Evolutionary conservation across 2,329 filamentous ascomycete genomes (phyloP), one percentile per base, ranked within the genome.

Genomic region (Cytospora schulzeri): DNA sequence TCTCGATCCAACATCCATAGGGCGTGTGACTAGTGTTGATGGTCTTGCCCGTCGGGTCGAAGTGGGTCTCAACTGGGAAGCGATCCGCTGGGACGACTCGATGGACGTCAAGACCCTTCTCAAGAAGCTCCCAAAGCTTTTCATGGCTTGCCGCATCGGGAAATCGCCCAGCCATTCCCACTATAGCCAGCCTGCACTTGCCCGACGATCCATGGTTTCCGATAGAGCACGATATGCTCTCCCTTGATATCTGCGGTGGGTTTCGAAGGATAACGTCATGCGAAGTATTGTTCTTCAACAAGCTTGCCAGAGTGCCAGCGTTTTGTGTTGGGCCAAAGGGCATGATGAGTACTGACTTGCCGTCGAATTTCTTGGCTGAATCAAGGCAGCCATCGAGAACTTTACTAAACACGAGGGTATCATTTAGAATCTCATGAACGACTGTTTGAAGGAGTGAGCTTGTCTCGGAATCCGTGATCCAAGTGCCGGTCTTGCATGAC

Each of bases 81-180:
- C 91, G 85, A 71, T 93, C 88, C 4, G 85, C 74, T 1, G 90
- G 90, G 8, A 90, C 81, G 66, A 83, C 83, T 66, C 85, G 83
- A 73, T 92, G 89, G 35, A 92, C 90, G 74, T 92, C 90, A 9
- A 92, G 82, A 15, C 91, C 91, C 75, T 90, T 88, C 73, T 88
- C 85, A 24, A 93, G 81, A 4, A 93, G 80, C 66, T 91, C 87
- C 91, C 91, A 93, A 33, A 93, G 85, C 62, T 85, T 85, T 65
- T 92, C 88, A 66, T 87, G 84, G 71, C 83, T 89, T 19, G 86
- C 88, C 57, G 90, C 88, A 70, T 90, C 88, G 1, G 91, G 91
- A 74, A 92, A 93, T 58, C 91, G 85, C 58, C 91, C 90, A 54
- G 91, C 85, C 85, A 92, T 91, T 60, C 92, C 92, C 38, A 96